A percentile compares a stretch with the other conserved stretches of the same genome.
These are phyloP conservation scores for Lactifluus pinguis DNA, from an alignment of 768 basidiomycete species.

Conservation along the genomic window DNA sequence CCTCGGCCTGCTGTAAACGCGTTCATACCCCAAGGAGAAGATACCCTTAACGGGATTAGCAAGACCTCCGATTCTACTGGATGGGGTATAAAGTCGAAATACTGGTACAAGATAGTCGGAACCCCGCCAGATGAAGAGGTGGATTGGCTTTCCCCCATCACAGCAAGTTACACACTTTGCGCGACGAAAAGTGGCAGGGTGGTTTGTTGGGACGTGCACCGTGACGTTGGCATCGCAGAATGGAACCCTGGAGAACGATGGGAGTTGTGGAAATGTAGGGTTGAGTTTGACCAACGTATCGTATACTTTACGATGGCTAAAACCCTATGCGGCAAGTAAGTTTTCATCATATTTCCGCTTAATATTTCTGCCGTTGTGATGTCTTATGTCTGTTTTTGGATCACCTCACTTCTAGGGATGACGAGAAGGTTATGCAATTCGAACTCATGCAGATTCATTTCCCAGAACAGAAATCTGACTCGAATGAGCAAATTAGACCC, in stretches of 20 bases:
- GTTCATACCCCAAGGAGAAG: slow-evolving; percentile 15
- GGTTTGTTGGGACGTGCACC: slow-evolving; percentile 67
- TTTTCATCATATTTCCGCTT: not conserved
- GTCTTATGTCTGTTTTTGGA: not conserved
- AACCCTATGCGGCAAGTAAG: slow-evolving; percentile 13
- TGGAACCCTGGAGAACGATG: slow-evolving; percentile 56
- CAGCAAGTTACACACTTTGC: slow-evolving; percentile 67
- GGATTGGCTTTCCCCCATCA: slow-evolving; percentile 72
- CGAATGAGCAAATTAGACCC: slow-evolving; percentile 25
- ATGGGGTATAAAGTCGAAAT: slow-evolving; percentile 25
- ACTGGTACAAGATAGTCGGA: slow-evolving; percentile 63
- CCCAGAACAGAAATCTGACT: slow-evolving; percentile 27
- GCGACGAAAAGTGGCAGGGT: slow-evolving; percentile 70
- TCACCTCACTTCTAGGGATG: slow-evolving; percentile 23
- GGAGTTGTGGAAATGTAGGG: slow-evolving; percentile 73
- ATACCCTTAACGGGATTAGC: not conserved
- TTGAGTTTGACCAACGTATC: slow-evolving; percentile 61
- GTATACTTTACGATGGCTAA: slow-evolving; percentile 69
- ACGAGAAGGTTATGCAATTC: slow-evolving; percentile 60
- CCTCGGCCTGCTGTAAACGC: slow-evolving; percentile 40
- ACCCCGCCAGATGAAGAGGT: slow-evolving; percentile 62
- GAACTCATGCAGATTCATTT: slow-evolving; percentile 61
- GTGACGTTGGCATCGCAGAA: slow-evolving; percentile 51
- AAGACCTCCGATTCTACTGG: not conserved
- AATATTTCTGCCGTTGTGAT: not conserved